phyloP scores from a whole-genome alignment of 768 basidiomycete genomes.

The Mycena capillaripes region DNA sequence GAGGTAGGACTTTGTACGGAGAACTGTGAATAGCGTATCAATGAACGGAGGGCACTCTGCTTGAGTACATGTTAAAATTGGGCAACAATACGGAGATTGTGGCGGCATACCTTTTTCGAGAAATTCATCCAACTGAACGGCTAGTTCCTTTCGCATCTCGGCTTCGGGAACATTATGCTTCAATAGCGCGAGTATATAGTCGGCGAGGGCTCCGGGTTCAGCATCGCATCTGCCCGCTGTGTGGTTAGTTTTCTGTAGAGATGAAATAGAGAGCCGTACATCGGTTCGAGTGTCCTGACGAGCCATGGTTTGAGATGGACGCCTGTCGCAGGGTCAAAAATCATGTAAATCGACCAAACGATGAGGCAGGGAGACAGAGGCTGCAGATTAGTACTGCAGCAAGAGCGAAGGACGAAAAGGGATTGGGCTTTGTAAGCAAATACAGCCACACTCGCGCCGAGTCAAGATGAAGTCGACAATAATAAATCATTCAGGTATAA shows the following conservation, averaged over 20 bases:
- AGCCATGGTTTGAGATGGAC: conserved; percentile 90
- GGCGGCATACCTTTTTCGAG: conserved; percentile 83
- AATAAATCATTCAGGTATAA: conserved; percentile 28
- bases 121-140: conserved; percentile 89
- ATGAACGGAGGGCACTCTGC: conserved; percentile 83
- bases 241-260: conserved; percentile 40
- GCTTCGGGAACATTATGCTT: conserved; percentile 89
- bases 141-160: conserved; percentile 86
- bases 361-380: conserved; percentile 1
- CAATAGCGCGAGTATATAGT: conserved; percentile 94
- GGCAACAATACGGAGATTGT: conserved; percentile 16
- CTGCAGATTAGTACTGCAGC: not conserved
- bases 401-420: conserved; percentile 9
- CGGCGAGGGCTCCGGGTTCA: conserved; percentile 92
- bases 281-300: conserved; percentile 89
- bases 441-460: not conserved
- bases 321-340: conserved; percentile 75
- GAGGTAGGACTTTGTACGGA: conserved; percentile 88
- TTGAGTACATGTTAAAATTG: conserved; percentile 28
- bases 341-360: conserved; percentile 57
- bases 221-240: conserved; percentile 86
- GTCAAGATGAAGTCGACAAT: not conserved
- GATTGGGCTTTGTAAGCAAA: not conserved
- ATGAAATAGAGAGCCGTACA: conserved; percentile 64
- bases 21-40: conserved; percentile 86